phyloP scores from a whole-genome alignment of 257 asterid species.

The Knoxia roxburghii region DNA sequence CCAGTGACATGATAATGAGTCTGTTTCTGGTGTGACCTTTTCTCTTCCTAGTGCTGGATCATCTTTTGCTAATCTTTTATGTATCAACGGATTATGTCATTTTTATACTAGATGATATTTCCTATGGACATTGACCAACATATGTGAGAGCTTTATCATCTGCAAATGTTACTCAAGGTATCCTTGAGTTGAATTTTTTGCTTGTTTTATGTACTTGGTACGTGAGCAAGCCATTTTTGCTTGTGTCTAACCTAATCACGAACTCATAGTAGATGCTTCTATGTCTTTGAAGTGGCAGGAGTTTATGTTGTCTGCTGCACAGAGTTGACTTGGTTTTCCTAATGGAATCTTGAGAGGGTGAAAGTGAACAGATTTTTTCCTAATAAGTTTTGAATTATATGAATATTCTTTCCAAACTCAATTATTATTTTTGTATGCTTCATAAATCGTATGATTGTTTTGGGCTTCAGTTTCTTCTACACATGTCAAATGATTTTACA shows the following conservation, averaged over 20 bases:
- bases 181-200: neutral
- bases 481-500: neutral
- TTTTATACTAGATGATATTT: neutral
- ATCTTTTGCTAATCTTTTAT: neutral
- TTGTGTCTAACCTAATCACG: neutral
- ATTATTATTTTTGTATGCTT: too few relatives aligned
- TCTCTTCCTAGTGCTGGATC: neutral
- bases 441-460: neutral
- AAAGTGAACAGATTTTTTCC: neutral
- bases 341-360: neutral
- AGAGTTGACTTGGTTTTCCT: neutral
- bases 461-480: neutral
- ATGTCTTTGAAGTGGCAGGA: neutral
- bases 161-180: neutral
- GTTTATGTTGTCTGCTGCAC: neutral
- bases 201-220: neutral
- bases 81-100: neutral
- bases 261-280: neutral
- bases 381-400: neutral
- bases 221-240: neutral
- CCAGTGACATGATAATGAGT: neutral
- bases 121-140: neutral
- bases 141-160: neutral
- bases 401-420: neutral
- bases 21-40: neutral